Evolutionary conservation across 257 asterid species (phyloP), one percentile per base, ranked within the genome.

Genomic region (Avicennia marina): DNA sequence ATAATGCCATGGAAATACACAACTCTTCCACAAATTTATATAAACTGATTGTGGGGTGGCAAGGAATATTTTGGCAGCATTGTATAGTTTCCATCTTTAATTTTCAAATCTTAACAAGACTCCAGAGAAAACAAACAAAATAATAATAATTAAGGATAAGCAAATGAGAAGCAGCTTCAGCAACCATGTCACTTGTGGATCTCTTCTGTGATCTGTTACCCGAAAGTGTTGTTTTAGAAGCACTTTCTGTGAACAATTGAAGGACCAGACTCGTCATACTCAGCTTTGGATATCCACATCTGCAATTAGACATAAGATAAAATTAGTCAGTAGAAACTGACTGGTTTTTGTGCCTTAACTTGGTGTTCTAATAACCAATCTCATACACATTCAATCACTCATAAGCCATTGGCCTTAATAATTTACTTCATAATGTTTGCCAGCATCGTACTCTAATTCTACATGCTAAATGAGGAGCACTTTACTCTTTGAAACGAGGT

Each of bases 231-330:
- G 7, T 38, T 51, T 64, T n/a, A n/a, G n/a, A n/a, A n/a, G n/a
- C n/a, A n/a, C n/a, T n/a, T n/a, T n/a, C n/a, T n/a, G n/a, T n/a
- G n/a, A n/a, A n/a, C n/a, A n/a, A n/a, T n/a, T n/a, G n/a, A n/a
- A n/a, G n/a, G n/a, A n/a, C n/a, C n/a, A n/a, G n/a, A n/a, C n/a
- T n/a, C n/a, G n/a, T n/a, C n/a, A n/a, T n/a, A n/a, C n/a, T n/a
- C n/a, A n/a, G 81, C 81, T 31, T 78, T 78, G 25, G 85, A 81
- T 48, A 78, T 78, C 85, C 85, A 78, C 85, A 72, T 76, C 81
- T 76, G 73, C 78, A 53, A 49, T 26, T 31, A 58, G 36, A 22
- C 13, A 53, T 47, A 43, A 42, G 8, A 44, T 31, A 49, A n/a
- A 9, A 11, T 54, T 19, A 4, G 26, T n/a, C n/a, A n/a, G n/a